Conservation (phyloP, 352 stramenopile species). For the Thalassiosira livingstoniorum region DNA sequence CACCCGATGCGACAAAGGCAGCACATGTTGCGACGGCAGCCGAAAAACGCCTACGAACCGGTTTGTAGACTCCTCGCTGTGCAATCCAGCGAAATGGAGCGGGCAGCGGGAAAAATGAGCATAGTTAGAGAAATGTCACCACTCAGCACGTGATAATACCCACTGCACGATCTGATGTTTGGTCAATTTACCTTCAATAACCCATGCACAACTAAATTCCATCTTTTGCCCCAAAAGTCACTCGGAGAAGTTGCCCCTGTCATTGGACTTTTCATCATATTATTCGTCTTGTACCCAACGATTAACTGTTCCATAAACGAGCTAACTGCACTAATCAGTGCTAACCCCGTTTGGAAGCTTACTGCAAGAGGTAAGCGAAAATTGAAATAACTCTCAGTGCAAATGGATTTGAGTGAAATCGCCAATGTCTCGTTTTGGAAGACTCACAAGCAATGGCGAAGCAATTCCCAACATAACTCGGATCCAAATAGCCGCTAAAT, state of each 20-base stretch:
- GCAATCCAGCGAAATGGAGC: too few species aligned
- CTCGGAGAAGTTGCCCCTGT: not conserved
- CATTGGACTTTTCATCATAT: constrained; percentile 10
- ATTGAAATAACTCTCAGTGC: not conserved
- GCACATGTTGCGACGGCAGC: not conserved
- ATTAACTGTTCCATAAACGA: not conserved
- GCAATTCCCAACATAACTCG: constrained; percentile 8
- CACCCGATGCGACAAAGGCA: constrained; percentile 1
- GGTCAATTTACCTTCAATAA: not conserved
- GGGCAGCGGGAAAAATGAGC: too few species aligned
- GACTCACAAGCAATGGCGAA: constrained; percentile 4
- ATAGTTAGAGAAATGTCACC: too few species aligned
- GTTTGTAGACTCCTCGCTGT: constrained; percentile 10
- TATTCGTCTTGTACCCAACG: not conserved
- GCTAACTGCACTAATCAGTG: not conserved
- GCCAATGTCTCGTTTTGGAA: too few species aligned
- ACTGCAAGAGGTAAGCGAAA: not conserved
- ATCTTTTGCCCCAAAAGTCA: constrained; percentile 26
- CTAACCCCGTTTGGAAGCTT: not conserved
- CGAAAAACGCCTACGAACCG: not conserved
- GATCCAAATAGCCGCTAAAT: not conserved
- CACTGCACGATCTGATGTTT: too few species aligned
- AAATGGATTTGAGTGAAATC: not conserved
- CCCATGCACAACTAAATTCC: constrained; percentile 21
- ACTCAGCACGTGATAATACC: too few species aligned